These are phyloP conservation scores for Aspergillus transmontanensis DNA, from an alignment of 2,329 filamentous ascomycete genomes.

Conservation along the genomic window DNA sequence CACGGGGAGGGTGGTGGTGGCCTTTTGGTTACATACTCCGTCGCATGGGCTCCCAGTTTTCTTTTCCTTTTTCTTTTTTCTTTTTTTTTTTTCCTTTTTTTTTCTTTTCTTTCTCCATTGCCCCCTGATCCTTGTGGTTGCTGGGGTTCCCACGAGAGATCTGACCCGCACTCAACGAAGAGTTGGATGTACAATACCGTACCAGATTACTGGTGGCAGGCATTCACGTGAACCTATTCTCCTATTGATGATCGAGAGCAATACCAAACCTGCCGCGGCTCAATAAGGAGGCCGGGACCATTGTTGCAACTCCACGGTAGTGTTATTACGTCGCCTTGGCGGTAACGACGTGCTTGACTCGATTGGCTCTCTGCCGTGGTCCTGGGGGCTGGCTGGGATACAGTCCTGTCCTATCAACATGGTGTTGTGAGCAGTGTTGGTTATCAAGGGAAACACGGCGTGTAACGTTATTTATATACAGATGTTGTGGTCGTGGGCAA, in stretches of 20 bases:
- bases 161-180: neutral
- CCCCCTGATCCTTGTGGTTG: neutral
- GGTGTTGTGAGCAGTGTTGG: conserved; percentile 1
- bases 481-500: neutral
- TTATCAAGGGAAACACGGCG: neutral
- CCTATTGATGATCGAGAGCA: conserved; percentile 26
- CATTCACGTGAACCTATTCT: conserved; percentile 21
- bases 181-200: neutral
- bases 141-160: no score
- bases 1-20: neutral
- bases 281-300: conserved; percentile 10
- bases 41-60: neutral
- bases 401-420: neutral
- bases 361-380: neutral
- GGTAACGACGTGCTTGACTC: neutral
- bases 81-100: neutral
- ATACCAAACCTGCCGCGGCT: conserved; percentile 14
- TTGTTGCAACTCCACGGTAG: conserved; percentile 15
- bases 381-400: neutral
- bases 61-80: neutral
- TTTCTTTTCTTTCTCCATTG: neutral
- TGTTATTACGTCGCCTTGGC: neutral
- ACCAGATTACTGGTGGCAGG: neutral
- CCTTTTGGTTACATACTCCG: neutral
- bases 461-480: conserved; percentile 1